Percentiles rank a stretch among this genome's conserved stretches.
phyloP scores from a whole-genome alignment of 768 basidiomycete genomes.

The Suillus clintonianus region DNA sequence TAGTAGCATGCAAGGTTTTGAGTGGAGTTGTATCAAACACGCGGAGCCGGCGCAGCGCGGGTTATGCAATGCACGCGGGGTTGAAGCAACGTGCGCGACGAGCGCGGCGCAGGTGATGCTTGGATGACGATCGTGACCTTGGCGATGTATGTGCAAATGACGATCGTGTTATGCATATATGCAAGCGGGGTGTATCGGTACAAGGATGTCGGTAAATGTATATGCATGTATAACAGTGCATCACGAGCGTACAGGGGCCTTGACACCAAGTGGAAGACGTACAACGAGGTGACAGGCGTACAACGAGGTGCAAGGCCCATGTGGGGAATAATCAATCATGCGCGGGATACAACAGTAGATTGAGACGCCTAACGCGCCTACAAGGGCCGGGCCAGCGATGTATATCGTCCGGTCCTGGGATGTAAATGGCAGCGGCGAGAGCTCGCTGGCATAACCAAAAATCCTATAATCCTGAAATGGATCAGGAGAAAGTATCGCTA shows the following conservation, averaged over 20 bases:
- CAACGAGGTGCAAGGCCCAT: not conserved
- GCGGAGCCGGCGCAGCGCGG: not conserved
- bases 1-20: not conserved
- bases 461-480: not conserved
- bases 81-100: not conserved
- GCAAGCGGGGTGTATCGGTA: not conserved
- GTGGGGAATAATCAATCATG: not conserved
- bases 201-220: not conserved
- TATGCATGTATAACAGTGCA: not conserved
- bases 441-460: not conserved
- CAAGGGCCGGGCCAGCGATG: no score
- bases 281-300: not conserved
- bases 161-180: not conserved
- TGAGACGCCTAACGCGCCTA: not conserved
- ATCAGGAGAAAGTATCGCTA: conserved; percentile 3
- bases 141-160: not conserved
- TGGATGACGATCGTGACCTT: not conserved
- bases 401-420: not conserved
- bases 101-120: not conserved
- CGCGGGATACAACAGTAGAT: not conserved
- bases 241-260: no score
- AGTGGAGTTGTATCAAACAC: not conserved
- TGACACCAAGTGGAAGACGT: not conserved
- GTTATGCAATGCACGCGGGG: not conserved
- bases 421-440: not conserved